These are phyloP conservation scores for Aspergillus versicolor DNA, from an alignment of 2,329 filamentous ascomycete genomes.

Conservation along the genomic window DNA sequence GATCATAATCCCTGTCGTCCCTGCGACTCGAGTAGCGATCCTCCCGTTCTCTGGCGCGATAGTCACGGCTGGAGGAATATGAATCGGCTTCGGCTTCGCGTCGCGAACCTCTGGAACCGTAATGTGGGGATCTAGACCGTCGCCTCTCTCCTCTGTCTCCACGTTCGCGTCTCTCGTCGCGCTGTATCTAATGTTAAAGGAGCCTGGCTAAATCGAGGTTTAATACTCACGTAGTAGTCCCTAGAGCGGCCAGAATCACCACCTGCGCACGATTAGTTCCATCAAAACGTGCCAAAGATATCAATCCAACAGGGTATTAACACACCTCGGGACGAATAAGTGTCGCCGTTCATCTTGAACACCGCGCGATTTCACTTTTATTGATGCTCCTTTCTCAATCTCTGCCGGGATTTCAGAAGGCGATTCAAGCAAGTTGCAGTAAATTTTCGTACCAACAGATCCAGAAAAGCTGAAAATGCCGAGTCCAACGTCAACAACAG, in stretches of 20 bases:
- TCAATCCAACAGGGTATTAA: constrained; percentile 3
- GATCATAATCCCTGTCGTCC: constrained; percentile 74
- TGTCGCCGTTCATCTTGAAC: constrained; percentile 77
- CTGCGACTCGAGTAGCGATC: constrained; percentile 78
- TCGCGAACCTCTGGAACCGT: constrained; percentile 64
- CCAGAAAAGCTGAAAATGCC: neutral
- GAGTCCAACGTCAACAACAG: neutral
- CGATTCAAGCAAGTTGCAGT: neutral
- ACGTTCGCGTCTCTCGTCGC: constrained; percentile 50
- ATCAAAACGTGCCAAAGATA: constrained; percentile 13
- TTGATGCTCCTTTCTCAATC: constrained; percentile 6
- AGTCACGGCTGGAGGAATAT: constrained; percentile 90
- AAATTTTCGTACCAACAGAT: neutral
- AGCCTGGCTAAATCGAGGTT: neutral
- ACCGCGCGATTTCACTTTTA: constrained; percentile 19
- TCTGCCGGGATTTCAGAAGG: neutral
- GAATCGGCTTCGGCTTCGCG: constrained; percentile 77
- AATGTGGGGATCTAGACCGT: constrained; percentile 83
- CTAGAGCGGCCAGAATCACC: constrained; percentile 54
- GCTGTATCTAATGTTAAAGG: constrained; percentile 25
- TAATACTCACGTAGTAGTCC: constrained; percentile 52
- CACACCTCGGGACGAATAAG: constrained; percentile 75
- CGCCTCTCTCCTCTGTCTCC: constrained; percentile 59
- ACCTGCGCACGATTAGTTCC: constrained; percentile 29
- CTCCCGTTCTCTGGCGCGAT: constrained; percentile 89